A percentile compares a stretch with the other conserved stretches of the same genome.
phyloP scores from a whole-genome alignment of 129 eudicot genomes.

The Pseudognaphalium luteoalbum region DNA sequence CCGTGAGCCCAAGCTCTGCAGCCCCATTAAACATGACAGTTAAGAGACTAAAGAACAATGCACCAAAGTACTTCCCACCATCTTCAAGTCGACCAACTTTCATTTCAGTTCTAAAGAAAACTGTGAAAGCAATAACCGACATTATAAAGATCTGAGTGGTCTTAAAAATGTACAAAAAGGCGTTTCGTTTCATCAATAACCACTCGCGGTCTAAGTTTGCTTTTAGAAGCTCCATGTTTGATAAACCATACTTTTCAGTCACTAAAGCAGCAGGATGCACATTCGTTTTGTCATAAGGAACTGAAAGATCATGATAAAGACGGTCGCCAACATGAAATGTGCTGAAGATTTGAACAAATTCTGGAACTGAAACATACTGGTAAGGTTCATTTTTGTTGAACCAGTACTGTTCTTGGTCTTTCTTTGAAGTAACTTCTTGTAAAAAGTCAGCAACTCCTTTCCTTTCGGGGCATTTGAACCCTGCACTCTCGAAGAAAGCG shows the following conservation, averaged over 20 bases:
- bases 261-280: constrained; percentile 20
- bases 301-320: background rate
- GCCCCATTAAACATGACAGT: constrained; percentile 30
- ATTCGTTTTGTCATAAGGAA: constrained; percentile 18
- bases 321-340: background rate
- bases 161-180: constrained; percentile 25
- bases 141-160: constrained; percentile 19
- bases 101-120: constrained; percentile 21
- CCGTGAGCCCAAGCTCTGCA: constrained; percentile 24
- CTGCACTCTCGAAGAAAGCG: constrained; percentile 13
- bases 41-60: constrained; percentile 23
- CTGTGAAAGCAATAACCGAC: constrained; percentile 20
- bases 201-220: constrained; percentile 16
- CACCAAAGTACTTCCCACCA: constrained; percentile 25
- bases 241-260: constrained; percentile 22
- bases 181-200: constrained; percentile 21
- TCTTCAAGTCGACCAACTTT: constrained; percentile 19
- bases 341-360: constrained; percentile 18
- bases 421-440: constrained; percentile 29
- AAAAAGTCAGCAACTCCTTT: constrained; percentile 31
- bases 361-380: constrained; percentile 7
- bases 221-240: constrained; percentile 20
- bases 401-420: constrained; percentile 33
- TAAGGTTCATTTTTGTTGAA: constrained; percentile 11
- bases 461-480: constrained; percentile 22